These are phyloP conservation scores for Fusarium udum DNA, from an alignment of 2,329 filamentous ascomycete species.

Conservation along the genomic window DNA sequence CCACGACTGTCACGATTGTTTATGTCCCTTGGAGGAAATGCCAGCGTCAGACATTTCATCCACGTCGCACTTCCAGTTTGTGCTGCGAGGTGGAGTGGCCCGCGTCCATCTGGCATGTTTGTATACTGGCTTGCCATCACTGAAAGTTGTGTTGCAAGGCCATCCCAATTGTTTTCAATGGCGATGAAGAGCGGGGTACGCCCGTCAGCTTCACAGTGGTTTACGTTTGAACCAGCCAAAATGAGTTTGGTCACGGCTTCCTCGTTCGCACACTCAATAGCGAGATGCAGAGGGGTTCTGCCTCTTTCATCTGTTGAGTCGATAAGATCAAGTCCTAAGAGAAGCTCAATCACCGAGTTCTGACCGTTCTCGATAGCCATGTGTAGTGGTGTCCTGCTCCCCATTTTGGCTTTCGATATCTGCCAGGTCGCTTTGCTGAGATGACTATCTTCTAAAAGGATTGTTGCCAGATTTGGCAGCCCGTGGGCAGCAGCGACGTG, in stretches of 20 bases:
- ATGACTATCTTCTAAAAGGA: fast-evolving
- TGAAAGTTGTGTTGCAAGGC: fast-evolving
- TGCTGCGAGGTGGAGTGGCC: fast-evolving
- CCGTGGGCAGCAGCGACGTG: background rate
- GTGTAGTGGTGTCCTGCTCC: background rate
- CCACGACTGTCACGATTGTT: fast-evolving
- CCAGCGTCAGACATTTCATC: background rate
- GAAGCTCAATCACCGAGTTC: background rate
- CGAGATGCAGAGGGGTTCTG: background rate
- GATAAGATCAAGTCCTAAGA: background rate
- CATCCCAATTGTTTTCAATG: background rate
- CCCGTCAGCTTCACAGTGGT: background rate
- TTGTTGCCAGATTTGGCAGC: fast-evolving
- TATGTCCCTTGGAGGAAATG: background rate
- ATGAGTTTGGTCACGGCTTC: fast-evolving
- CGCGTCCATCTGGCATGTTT: fast-evolving
- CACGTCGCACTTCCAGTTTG: background rate
- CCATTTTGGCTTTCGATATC: background rate
- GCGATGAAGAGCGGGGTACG: background rate
- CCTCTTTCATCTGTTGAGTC: background rate
- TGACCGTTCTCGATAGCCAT: background rate
- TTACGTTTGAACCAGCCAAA: background rate
- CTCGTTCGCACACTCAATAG: background rate
- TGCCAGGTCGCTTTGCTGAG: background rate
- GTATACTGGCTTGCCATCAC: fast-evolving